Base-by-base conservation (phyloP, 2,329 filamentous ascomycete genomes). In the Ceratocystis harringtonii region DNA sequence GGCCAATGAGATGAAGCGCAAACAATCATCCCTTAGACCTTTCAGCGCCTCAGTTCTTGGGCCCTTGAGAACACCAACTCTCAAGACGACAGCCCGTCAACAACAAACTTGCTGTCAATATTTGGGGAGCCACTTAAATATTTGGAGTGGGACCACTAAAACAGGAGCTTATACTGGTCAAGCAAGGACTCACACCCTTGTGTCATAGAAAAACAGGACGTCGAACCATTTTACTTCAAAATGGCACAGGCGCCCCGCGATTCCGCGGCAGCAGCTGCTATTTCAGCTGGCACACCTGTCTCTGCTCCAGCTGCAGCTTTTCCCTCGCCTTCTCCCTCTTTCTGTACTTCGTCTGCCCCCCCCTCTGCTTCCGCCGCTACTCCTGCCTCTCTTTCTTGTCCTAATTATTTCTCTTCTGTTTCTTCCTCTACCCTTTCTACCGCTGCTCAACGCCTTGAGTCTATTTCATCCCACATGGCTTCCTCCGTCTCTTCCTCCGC, bases 401-500 rank as follows among this genome's bases (percentile, higher is more conserved):
- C 69, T 36, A 43, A 50, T 61, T 22, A 48, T 65, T 45, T 48
- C 8, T 44, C 36, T 28, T 62, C 61, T 71, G 66, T 68, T 63
- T 69, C 65, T 70, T 73, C 71, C 8, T 71, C 70, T 28, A 45
- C 65, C 58, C 45, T 28, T 41, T 64, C 71, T 70, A 36, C 44
- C 61, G 62, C 71, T 57, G 73, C 80, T 17, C 41, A 67, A 70
- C 78, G 83, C 75, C 76, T 86, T 68, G 79, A 81, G 71, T 85
- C 79, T 72, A 81, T 90, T 71, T 80, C 81, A 71, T 80, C 78
- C 73, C 90, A 94, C 76, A 77, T 77, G 75, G 71, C 73, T 68
- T 71, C 74, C 65, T 69, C 72, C 64, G 22, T 64, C 36, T 19
- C 65, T 30, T 44, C 62, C 25, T 61, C 68, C 28, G 65, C 63